Conservation (phyloP, 2,329 filamentous ascomycete species). For the Ascosphaera pollenicola region DNA sequence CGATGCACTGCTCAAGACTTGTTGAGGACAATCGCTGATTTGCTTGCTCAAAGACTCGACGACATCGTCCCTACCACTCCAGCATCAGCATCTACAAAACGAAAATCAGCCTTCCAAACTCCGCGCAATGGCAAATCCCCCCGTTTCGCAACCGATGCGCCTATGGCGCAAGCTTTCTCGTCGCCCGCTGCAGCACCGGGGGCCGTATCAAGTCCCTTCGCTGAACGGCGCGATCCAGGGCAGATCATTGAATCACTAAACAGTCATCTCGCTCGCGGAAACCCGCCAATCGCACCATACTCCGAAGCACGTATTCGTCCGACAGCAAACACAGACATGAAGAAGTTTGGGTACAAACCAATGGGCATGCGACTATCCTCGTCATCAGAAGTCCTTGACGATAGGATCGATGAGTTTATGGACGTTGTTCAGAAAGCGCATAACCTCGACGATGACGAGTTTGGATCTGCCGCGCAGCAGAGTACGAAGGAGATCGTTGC, state of each 20-base stretch:
- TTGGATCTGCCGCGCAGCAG: conserved; percentile 70
- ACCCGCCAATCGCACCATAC: conserved; percentile 49
- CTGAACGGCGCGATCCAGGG: conserved; percentile 55
- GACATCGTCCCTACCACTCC: conserved; percentile 42
- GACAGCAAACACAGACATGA: conserved; percentile 67
- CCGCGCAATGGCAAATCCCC: neutral
- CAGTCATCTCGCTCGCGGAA: conserved; percentile 41
- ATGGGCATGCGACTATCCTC: conserved; percentile 91
- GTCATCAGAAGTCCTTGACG: conserved; percentile 79
- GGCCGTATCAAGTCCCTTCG: conserved; percentile 36
- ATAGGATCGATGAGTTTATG: conserved; percentile 79
- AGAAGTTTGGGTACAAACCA: conserved; percentile 78
- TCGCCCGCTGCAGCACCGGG: conserved; percentile 13
- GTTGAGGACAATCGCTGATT: neutral
- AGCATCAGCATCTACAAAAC: neutral
- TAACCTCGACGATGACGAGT: conserved; percentile 52
- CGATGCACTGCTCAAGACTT: neutral
- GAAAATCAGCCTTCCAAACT: neutral
- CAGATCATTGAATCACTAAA: conserved; percentile 72
- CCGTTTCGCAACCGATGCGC: neutral
- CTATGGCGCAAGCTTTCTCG: neutral
- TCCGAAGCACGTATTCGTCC: conserved; percentile 61
- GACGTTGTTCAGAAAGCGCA: conserved; percentile 52
- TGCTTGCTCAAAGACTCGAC: conserved; percentile 30
- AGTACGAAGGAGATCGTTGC: conserved; percentile 73